These are phyloP conservation scores for Lentinula sp. DNA, from an alignment of 768 basidiomycete species.

Conservation along the genomic window DNA sequence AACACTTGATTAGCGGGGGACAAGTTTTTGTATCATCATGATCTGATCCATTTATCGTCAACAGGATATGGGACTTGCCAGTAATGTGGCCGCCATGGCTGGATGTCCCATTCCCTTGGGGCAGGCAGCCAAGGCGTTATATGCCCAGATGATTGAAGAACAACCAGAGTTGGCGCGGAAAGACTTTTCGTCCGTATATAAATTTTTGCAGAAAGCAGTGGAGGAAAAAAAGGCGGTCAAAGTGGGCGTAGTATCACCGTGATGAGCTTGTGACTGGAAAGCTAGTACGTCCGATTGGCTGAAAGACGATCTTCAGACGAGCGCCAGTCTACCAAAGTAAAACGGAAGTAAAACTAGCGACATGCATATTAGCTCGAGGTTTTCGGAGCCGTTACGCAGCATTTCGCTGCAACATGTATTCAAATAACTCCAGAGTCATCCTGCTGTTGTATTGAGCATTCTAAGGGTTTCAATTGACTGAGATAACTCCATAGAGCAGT, in stretches of 20 bases:
- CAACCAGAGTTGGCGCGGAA: constrained; percentile 57
- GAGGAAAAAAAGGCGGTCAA: neutral
- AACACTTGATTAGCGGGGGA: neutral
- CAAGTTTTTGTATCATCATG: neutral
- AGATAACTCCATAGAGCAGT: neutral
- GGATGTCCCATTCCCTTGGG: constrained; percentile 60
- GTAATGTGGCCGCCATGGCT: constrained; percentile 46
- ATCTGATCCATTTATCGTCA: neutral
- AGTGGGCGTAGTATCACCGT: neutral
- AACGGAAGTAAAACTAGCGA: neutral
- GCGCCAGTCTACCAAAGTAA: constrained; percentile 5
- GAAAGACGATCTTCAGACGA: neutral
- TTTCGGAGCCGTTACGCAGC: neutral
- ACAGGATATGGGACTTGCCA: constrained; percentile 84
- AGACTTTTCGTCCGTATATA: constrained; percentile 82
- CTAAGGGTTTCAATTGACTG: neutral
- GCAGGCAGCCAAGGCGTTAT: constrained; percentile 56
- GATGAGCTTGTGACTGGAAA: neutral
- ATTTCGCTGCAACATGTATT: neutral
- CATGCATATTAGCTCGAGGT: neutral
- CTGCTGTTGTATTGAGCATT: neutral
- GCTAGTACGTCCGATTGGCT: neutral
- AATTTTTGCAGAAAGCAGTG: constrained; percentile 37
- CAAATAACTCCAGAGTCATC: neutral
- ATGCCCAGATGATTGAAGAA: constrained; percentile 44